phyloP scores from a whole-genome alignment of 2,329 filamentous ascomycete genomes.

The Alternaria incomplexa region DNA sequence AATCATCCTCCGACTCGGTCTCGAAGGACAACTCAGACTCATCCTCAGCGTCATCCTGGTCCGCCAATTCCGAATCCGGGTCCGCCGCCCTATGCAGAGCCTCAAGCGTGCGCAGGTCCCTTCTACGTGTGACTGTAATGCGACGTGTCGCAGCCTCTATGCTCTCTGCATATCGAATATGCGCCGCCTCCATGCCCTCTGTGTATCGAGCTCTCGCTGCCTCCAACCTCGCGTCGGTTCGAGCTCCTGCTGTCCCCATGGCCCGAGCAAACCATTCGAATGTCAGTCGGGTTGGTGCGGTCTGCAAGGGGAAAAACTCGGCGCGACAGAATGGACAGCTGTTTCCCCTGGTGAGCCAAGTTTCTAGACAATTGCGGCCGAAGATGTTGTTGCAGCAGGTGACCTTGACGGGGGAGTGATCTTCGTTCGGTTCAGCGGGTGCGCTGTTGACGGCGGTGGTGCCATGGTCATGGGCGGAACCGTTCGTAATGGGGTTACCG shows the following conservation, averaged over 20 bases:
- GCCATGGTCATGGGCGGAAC: background rate
- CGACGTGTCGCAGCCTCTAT: too few relatives aligned
- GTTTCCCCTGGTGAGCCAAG: background rate
- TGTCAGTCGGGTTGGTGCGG: background rate
- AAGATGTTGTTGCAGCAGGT: constrained; percentile 1
- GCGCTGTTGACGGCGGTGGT: background rate
- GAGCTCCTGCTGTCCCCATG: background rate
- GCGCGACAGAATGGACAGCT: background rate
- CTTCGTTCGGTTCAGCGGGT: background rate
- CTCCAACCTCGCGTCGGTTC: too few relatives aligned
- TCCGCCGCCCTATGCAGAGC: background rate
- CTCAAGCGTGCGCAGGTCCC: background rate
- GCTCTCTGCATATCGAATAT: too few relatives aligned
- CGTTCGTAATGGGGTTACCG: too few relatives aligned
- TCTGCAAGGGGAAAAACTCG: background rate
- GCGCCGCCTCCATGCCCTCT: background rate
- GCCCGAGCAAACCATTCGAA: background rate
- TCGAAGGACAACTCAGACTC: background rate
- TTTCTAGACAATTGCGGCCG: background rate
- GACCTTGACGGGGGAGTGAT: background rate
- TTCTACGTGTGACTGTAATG: too few relatives aligned
- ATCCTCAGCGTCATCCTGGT: background rate
- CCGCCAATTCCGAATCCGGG: background rate
- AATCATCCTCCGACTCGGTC: background rate
- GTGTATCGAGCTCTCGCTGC: too few relatives aligned